Percentiles rank a stretch among this genome's conserved stretches.
Evolutionary conservation across 345 rosid genomes (phyloP).

Genomic region (Capsella bursapastoris): DNA sequence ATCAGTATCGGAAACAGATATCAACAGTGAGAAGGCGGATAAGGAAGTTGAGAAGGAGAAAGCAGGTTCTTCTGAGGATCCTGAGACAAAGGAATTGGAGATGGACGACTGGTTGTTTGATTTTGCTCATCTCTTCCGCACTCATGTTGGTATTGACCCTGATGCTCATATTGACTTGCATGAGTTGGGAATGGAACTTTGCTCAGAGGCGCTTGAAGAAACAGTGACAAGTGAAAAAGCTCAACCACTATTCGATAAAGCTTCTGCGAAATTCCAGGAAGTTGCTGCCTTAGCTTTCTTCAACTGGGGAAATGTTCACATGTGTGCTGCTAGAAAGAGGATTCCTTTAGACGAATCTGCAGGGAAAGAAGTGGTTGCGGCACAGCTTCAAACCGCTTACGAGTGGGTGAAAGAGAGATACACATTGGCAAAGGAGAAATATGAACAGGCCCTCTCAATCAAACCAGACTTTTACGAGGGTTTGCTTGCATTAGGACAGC

Average conservation of each 20-base stretch:
- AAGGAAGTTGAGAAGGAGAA: constrained; percentile 51
- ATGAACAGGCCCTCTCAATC: constrained; percentile 76
- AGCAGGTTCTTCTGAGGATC: constrained; percentile 61
- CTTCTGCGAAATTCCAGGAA: constrained; percentile 95
- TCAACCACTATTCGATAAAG: constrained; percentile 84
- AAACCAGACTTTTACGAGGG: constrained; percentile 97
- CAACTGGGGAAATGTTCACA: constrained; percentile 98
- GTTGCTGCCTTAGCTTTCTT: constrained; percentile 96
- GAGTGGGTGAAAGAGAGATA: constrained; percentile 93
- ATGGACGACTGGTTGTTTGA: constrained; percentile 99
- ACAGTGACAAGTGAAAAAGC: constrained; percentile 92
- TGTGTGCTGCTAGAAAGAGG: constrained; percentile 97
- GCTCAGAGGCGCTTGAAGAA: constrained; percentile 96
- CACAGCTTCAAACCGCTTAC: constrained; percentile 83
- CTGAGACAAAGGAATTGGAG: constrained; percentile 81
- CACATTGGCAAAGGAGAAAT: constrained; percentile 79
- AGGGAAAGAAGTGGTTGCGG: constrained; percentile 63
- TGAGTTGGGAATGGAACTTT: constrained; percentile 98
- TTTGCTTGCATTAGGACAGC: constrained; percentile 93
- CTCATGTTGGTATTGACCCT: constrained; percentile 90
- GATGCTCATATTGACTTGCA: constrained; percentile 96
- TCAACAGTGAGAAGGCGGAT: constrained; percentile 54
- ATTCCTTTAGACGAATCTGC: constrained; percentile 92
- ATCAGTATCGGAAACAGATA: constrained; percentile 56
- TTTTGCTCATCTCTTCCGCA: constrained; percentile 93